Evolutionary conservation across 2,329 filamentous ascomycete genomes (phyloP).

Genomic region (Exophiala sideris): DNA sequence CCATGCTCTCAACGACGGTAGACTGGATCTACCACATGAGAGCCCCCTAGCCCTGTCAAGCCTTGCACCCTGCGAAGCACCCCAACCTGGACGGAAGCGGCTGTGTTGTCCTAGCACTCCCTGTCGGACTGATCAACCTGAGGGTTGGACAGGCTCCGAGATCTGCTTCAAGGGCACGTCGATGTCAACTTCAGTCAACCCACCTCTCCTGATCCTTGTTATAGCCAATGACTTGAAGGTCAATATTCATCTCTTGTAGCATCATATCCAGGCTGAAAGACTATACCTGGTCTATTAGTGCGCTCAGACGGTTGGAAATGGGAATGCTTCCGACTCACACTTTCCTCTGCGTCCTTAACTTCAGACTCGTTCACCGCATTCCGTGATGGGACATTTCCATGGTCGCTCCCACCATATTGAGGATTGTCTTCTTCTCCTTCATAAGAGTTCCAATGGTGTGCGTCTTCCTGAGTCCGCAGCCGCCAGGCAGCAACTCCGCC

Average conservation of each 20-base stretch:
- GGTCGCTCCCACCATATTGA: background rate
- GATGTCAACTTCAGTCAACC: constrained; percentile 44
- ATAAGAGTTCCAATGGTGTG: constrained; percentile 30
- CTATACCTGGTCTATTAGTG: constrained; percentile 36
- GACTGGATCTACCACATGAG: too few relatives aligned
- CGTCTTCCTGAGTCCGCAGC: constrained; percentile 44
- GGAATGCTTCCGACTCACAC: constrained; percentile 15
- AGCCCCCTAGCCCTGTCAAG: background rate
- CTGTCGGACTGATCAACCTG: background rate
- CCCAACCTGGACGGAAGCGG: too few relatives aligned
- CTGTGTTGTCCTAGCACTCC: too few relatives aligned
- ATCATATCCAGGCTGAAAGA: constrained; percentile 69
- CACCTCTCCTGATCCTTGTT: constrained; percentile 57
- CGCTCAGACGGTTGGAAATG: constrained; percentile 10
- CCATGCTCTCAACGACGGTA: background rate
- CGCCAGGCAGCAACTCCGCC: constrained; percentile 60
- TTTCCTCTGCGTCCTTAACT: constrained; percentile 32
- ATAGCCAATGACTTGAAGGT: constrained; percentile 61
- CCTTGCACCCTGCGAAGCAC: too few relatives aligned
- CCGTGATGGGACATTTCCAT: constrained; percentile 30
- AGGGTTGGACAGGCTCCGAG: too few relatives aligned
- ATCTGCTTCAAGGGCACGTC: too few relatives aligned
- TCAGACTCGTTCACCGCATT: constrained; percentile 34
- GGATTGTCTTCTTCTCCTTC: constrained; percentile 37
- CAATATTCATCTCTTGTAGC: constrained; percentile 63